Evolutionary conservation across 805 yeast species (phyloP).

Genomic region (Saturnispora dispora): DNA sequence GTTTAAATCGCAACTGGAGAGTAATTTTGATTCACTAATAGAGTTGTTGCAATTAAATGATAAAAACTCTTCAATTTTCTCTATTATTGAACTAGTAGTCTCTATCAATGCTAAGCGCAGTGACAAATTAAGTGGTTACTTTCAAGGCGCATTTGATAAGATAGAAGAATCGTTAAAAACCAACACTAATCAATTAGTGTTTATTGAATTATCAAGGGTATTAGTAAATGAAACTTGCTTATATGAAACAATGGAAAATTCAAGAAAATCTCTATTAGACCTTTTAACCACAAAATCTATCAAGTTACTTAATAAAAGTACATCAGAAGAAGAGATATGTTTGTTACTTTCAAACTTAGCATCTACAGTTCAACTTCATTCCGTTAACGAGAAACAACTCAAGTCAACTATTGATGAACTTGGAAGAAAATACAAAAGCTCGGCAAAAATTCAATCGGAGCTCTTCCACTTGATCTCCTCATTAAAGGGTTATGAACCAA

Average conservation of each 20-base stretch:
- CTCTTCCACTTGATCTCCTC: conserved; percentile 14
- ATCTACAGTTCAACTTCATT: background rate
- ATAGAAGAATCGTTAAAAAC: conserved; percentile 2
- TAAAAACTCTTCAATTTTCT: conserved; percentile 10
- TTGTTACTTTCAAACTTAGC: conserved; percentile 3
- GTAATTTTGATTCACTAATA: conserved; percentile 12
- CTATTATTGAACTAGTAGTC: conserved; percentile 33
- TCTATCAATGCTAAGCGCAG: conserved; percentile 32
- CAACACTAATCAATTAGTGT: background rate
- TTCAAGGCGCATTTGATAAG: conserved; percentile 9
- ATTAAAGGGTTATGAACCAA: conserved; percentile 13
- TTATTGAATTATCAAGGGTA: conserved; percentile 1
- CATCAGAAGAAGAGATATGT: background rate
- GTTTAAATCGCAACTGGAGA: conserved; percentile 43
- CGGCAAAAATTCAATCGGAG: conserved; percentile 4
- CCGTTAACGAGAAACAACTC: background rate
- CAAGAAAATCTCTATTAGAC: background rate
- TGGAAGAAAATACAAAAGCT: conserved; percentile 3
- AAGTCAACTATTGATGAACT: conserved; percentile 11
- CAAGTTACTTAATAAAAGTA: background rate
- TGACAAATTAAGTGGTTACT: conserved; percentile 15
- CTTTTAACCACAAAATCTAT: background rate
- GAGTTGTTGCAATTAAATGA: conserved; percentile 10
- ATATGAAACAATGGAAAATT: background rate
- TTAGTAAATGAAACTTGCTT: background rate